Percentiles rank a stretch among this genome's conserved stretches.
These are phyloP conservation scores for Amylostereum chailletii DNA, from an alignment of 1,284 basidiomycete genomes.

Conservation along the genomic window DNA sequence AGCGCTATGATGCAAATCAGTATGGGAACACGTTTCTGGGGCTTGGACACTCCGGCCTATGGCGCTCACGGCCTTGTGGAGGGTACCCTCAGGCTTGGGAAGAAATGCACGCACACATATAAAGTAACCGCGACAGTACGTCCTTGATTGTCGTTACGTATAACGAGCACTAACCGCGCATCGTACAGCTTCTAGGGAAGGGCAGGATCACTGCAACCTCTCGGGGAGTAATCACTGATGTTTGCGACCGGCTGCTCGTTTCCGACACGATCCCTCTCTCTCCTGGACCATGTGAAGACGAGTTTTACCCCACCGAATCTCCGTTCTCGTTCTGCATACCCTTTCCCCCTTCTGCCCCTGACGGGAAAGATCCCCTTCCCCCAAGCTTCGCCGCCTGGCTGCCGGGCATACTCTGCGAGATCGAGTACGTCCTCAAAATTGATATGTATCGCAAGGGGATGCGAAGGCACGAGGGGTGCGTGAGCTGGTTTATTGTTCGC, in stretches of 20 bases:
- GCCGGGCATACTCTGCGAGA: constrained; percentile 27
- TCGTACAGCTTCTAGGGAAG: constrained; percentile 28
- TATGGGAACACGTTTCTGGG: constrained; percentile 32
- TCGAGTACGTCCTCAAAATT: constrained; percentile 31
- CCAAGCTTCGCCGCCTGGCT: constrained; percentile 30
- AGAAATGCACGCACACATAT: constrained; percentile 25
- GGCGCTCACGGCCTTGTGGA: constrained; percentile 31
- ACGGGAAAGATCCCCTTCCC: constrained; percentile 23
- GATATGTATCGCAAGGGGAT: constrained; percentile 32
- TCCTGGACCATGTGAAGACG: constrained; percentile 13
- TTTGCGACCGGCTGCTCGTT: constrained; percentile 18
- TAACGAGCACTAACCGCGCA: not conserved
- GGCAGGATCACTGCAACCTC: constrained; percentile 26
- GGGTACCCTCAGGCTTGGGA: constrained; percentile 28
- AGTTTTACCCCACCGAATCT: constrained; percentile 18
- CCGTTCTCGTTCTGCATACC: constrained; percentile 29
- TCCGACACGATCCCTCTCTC: constrained; percentile 24
- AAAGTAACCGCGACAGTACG: constrained; percentile 29
- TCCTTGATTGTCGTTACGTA: not conserved
- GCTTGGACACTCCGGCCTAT: constrained; percentile 30
- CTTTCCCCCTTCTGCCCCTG: constrained; percentile 26
- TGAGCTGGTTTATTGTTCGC: constrained; percentile 5
- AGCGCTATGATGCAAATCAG: constrained; percentile 31
- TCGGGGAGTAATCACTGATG: constrained; percentile 18
- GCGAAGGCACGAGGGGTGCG: constrained; percentile 34